A percentile compares a stretch with the other conserved stretches of the same genome.
phyloP scores from a whole-genome alignment of 306 rosid genomes.

The Begonia peltatifolia region DNA sequence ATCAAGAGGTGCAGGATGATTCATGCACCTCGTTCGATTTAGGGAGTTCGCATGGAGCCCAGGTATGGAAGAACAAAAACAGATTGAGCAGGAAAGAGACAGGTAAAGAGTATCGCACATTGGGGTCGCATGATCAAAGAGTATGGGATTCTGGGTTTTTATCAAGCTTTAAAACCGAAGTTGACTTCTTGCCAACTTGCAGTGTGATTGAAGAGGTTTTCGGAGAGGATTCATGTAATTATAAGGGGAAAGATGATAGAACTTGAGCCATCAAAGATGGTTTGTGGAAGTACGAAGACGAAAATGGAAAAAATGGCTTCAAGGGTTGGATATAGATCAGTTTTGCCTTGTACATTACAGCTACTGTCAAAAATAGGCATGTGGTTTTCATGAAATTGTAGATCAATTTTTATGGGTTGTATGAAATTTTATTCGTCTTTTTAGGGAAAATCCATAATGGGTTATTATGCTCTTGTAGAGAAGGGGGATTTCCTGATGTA shows the following conservation, averaged over 20 bases:
- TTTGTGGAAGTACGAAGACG: no score
- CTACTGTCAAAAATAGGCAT: no score
- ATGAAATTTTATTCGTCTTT: no score
- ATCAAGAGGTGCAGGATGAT: constrained; percentile 21
- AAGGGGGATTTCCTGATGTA: no score
- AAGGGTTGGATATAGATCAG: no score
- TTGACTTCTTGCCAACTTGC: constrained; percentile 38
- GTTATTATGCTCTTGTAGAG: no score
- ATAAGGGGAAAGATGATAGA: constrained; percentile 12
- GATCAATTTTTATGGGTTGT: no score
- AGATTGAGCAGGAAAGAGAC: constrained; percentile 12
- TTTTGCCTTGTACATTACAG: no score
- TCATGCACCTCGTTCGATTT: constrained; percentile 25
- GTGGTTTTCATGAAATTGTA: no score
- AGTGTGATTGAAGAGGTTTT: constrained; percentile 46
- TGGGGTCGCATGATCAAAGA: constrained; percentile 24
- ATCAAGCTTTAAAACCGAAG: constrained; percentile 13
- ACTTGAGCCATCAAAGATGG: no score
- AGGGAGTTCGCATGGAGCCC: background rate
- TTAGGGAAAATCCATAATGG: no score
- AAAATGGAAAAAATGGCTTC: no score
- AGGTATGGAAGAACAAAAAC: constrained; percentile 11
- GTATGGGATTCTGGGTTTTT: constrained; percentile 32
- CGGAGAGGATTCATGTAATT: constrained; percentile 19
- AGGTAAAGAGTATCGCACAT: constrained; percentile 10